A percentile compares a stretch with the other conserved stretches of the same genome.
phyloP scores from a whole-genome alignment of 1,139 yeast genomes.

The Candida sojae region DNA sequence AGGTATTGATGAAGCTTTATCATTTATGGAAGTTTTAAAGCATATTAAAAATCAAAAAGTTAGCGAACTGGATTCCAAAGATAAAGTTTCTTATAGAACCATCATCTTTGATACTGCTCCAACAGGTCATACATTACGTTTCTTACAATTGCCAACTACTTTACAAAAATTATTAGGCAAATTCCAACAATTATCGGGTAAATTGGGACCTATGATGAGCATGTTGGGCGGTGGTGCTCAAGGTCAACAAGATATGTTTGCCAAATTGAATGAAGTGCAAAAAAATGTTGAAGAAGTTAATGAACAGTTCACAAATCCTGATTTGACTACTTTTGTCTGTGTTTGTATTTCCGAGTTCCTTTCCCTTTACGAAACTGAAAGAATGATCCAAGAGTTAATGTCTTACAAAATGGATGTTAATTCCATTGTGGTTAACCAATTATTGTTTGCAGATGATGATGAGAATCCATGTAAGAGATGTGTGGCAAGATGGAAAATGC shows the following conservation, averaged over 20 bases:
- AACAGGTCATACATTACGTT: slow-evolving; percentile 95
- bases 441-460: slow-evolving; percentile 78
- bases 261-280: slow-evolving; percentile 81
- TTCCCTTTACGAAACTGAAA: slow-evolving; percentile 93
- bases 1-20: slow-evolving; percentile 96
- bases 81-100: slow-evolving; percentile 60
- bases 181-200: slow-evolving; percentile 81
- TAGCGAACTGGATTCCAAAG: slow-evolving; percentile 21
- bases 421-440: slow-evolving; percentile 92
- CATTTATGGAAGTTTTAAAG: slow-evolving; percentile 96
- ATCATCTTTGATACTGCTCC: slow-evolving; percentile 98
- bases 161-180: slow-evolving; percentile 84
- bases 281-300: slow-evolving; percentile 84
- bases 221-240: slow-evolving; percentile 71
- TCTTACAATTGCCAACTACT: slow-evolving; percentile 90
- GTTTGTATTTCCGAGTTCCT: slow-evolving; percentile 96
- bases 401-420: slow-evolving; percentile 95
- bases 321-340: slow-evolving; percentile 92
- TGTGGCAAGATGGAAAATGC: slow-evolving; percentile 93
- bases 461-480: slow-evolving; percentile 80
- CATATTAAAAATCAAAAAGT: slow-evolving; percentile 81
- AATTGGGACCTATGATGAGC: slow-evolving; percentile 88
- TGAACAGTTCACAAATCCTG: slow-evolving; percentile 94
- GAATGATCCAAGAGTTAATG: slow-evolving; percentile 94
- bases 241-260: slow-evolving; percentile 77